Evolutionary conservation across 2,329 filamentous ascomycete genomes (phyloP).

Genomic region (Alternaria burnsii): DNA sequence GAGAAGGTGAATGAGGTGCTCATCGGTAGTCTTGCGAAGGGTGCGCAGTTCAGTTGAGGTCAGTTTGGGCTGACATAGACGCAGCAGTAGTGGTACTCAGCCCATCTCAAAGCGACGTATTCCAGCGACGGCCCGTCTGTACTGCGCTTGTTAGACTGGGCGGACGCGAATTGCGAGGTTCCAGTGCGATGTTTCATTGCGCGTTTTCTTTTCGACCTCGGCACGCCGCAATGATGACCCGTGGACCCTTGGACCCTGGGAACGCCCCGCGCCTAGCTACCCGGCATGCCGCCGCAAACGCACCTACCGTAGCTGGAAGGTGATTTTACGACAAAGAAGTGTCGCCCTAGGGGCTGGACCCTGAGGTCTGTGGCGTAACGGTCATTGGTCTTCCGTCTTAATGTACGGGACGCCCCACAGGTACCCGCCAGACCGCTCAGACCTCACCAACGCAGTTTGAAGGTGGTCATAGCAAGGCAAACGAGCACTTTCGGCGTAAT

Average conservation of each 20-base stretch:
- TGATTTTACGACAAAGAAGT: background rate
- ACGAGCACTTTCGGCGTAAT: background rate
- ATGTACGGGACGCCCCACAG: background rate
- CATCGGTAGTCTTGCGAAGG: background rate
- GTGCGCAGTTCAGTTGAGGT: background rate
- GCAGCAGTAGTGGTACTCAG: background rate
- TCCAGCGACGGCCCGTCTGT: fast-evolving
- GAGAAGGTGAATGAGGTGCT: background rate
- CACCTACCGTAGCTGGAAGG: background rate
- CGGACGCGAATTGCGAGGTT: background rate
- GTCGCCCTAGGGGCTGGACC: background rate
- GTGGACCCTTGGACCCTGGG: background rate
- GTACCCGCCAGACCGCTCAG: background rate
- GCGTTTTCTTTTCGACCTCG: background rate
- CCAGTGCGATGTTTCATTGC: background rate
- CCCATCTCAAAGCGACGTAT: background rate
- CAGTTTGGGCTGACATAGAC: no score
- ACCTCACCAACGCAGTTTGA: background rate
- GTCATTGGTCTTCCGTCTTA: background rate
- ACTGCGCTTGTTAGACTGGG: background rate
- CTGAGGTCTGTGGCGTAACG: background rate
- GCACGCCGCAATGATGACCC: background rate
- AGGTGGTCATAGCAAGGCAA: background rate
- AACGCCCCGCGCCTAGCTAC: background rate
- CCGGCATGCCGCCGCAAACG: background rate